Base-by-base conservation (phyloP, 345 rosid species). In the Salix koriyanagi region DNA sequence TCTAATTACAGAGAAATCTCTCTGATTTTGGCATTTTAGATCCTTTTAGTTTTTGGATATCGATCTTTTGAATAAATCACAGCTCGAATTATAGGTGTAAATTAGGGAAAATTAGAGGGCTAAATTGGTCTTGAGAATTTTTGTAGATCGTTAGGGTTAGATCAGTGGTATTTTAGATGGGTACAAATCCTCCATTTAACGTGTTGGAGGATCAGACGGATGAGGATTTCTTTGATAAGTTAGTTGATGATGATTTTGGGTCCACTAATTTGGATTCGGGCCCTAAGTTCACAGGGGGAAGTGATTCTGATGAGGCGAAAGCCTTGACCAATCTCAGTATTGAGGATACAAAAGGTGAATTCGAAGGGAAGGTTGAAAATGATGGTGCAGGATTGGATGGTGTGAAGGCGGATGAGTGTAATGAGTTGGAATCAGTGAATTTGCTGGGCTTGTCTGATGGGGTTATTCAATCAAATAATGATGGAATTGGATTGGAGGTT, bases 141-240 rank as follows among this genome's bases (percentile, higher is more conserved):
- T 54, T 58, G 77, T 75, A 50, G 84, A 75, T 81, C 81, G 70
- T 39, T 66, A 39, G 74, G 75, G 72, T 50, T 70, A 48, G 54
- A 64, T 41, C n/a, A 37, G 30, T 5, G 79, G 74, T 79, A 70
- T 34, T 46, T 71, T 70, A 56, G 65, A 96, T 96, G 99, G 97
- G 93, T 85, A 87, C 92, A n/a, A 88, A 76, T 88, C 83, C 93
- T 90, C 89, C 95, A 74, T 88, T 88, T 54, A 84, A 79, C 16
- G 76, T 44, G 83, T 70, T 91, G 91, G 99, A 93, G 89, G 99
- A 96, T 92, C 95, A 92, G 87, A 91, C 95, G 74, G 99, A 96
- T 39, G 97, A 90, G 87, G 98, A 93, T 88, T 96, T 96, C 89
- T 96, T 96, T 71, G 95, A 96, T 81, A 91, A 91, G 74, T 90